Percentiles rank a stretch among this genome's conserved stretches.
Evolutionary conservation across 352 stramenopile genomes (phyloP).

Genomic region (Phytophthora aleatoria): DNA sequence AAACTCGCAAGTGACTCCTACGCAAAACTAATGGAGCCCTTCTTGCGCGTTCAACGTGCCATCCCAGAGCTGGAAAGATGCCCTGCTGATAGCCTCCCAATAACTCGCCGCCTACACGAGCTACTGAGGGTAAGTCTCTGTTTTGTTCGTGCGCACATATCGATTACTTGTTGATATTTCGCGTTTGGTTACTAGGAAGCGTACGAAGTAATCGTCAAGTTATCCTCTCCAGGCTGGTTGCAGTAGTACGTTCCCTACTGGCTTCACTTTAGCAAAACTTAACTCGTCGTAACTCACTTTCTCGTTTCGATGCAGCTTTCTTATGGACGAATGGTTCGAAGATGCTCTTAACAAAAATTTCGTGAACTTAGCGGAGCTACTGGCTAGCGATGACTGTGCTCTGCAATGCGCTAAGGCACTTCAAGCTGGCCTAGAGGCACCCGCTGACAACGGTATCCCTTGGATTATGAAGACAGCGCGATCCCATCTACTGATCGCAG

Average conservation of each 20-base stretch:
- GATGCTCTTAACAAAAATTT: constrained; percentile 16
- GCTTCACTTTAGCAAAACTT: neutral
- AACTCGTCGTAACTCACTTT: neutral
- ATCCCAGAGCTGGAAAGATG: constrained; percentile 59
- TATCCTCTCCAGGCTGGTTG: constrained; percentile 47
- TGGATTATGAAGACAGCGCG: constrained; percentile 20
- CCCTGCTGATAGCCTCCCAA: constrained; percentile 29
- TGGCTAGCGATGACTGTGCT: constrained; percentile 3
- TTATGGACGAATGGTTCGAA: constrained; percentile 34
- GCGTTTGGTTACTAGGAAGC: constrained; percentile 28
- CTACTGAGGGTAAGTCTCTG: constrained; percentile 24
- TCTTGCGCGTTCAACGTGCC: constrained; percentile 39
- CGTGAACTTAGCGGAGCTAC: constrained; percentile 6
- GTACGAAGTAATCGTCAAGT: constrained; percentile 30
- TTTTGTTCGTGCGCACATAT: neutral
- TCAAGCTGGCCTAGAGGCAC: constrained; percentile 8
- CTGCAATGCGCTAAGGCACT: constrained; percentile 18
- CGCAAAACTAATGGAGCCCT: constrained; percentile 13
- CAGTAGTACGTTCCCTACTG: constrained; percentile 24
- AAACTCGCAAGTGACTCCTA: constrained; percentile 31
- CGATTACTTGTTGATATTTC: neutral
- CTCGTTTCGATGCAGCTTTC: constrained; percentile 13
- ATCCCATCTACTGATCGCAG: constrained; percentile 15
- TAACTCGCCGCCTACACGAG: constrained; percentile 27
- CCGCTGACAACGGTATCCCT: constrained; percentile 5